Conservation (phyloP, 1,284 basidiomycete genomes). For the Xanthoconium separans region DNA sequence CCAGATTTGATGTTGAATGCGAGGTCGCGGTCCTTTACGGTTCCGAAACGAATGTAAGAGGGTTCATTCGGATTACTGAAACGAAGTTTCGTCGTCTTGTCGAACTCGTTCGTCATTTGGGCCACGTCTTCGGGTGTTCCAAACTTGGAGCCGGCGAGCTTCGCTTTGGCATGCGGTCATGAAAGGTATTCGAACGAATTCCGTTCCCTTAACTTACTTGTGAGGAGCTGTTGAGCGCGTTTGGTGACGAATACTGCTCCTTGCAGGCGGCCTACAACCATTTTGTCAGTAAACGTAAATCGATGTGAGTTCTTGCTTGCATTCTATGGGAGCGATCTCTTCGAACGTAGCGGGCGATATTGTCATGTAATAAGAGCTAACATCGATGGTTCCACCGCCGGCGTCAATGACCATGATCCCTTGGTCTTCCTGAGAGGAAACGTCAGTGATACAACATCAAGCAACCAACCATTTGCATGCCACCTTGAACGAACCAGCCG, state of each 20-base stretch:
- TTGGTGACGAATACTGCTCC: conserved; percentile 37
- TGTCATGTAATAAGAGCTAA: conserved; percentile 35
- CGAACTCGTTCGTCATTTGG: conserved; percentile 40
- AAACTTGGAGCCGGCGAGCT: conserved; percentile 35
- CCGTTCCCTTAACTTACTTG: conserved; percentile 18
- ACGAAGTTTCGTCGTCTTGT: conserved; percentile 40
- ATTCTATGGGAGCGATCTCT: conserved; percentile 35
- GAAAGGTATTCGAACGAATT: neutral
- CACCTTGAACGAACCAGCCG: conserved; percentile 40
- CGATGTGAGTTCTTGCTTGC: conserved; percentile 17
- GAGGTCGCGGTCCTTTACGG: conserved; percentile 36
- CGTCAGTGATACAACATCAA: conserved; percentile 4
- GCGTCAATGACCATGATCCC: conserved; percentile 51
- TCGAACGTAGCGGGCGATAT: conserved; percentile 22
- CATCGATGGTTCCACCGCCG: conserved; percentile 49
- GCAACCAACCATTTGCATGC: neutral
- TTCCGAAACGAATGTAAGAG: conserved; percentile 43
- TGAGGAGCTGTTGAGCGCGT: conserved; percentile 33
- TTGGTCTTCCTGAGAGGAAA: conserved; percentile 25
- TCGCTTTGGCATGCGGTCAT: conserved; percentile 24
- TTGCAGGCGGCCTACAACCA: conserved; percentile 31
- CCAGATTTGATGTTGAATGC: conserved; percentile 40
- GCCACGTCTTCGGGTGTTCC: conserved; percentile 34
- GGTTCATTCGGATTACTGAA: conserved; percentile 37
- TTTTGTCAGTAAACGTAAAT: conserved; percentile 3